These are phyloP conservation scores for Citrus trifoliata DNA, from an alignment of 345 rosid genomes.

Conservation along the genomic window DNA sequence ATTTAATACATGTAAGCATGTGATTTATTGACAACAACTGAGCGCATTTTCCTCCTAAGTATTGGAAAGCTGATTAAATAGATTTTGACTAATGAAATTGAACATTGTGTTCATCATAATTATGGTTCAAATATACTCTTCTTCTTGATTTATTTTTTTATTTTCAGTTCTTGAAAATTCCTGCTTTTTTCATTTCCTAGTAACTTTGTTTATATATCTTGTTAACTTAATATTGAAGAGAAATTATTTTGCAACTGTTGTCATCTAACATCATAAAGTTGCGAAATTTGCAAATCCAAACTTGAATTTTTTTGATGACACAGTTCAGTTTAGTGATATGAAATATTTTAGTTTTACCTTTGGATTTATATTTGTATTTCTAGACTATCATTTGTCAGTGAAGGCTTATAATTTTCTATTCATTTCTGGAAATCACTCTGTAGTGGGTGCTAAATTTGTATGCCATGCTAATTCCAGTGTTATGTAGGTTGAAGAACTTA, in stretches of 20 bases:
- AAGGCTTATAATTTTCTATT: not conserved
- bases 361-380: not conserved
- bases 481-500: conserved; percentile 61
- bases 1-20: not conserved
- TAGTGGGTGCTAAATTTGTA: not conserved
- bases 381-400: not conserved
- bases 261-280: not conserved
- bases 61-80: not conserved
- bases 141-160: not conserved
- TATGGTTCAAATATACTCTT: not conserved
- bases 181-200: not conserved
- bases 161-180: not conserved
- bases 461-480: conserved; percentile 7
- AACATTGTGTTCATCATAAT: conserved; percentile 1
- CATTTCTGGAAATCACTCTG: not conserved
- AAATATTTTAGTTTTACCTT: not conserved
- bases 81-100: not conserved
- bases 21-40: not conserved
- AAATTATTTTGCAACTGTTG: not conserved
- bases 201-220: not conserved
- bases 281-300: not conserved
- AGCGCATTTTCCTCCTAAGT: not conserved
- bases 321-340: not conserved
- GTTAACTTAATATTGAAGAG: not conserved
- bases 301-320: not conserved